Evolutionary conservation across 768 basidiomycete species (phyloP).

Genomic region (Hypholoma sublateritium): DNA sequence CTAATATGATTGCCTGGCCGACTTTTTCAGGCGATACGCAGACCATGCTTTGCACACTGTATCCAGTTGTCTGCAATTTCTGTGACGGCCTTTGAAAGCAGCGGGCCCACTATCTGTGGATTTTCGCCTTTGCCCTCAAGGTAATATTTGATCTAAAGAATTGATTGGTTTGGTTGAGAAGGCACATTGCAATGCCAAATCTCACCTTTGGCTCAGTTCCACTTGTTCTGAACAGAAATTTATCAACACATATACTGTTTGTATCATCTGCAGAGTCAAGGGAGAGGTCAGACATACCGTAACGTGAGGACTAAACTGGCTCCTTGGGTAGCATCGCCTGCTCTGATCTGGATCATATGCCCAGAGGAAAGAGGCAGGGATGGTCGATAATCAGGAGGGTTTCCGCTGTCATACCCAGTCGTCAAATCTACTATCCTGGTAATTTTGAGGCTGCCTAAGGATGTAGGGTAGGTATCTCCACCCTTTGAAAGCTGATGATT

Average conservation of each 20-base stretch:
- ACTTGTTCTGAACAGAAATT: constrained; percentile 56
- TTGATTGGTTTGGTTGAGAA: neutral
- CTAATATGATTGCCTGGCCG: neutral
- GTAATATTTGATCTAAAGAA: constrained; percentile 82
- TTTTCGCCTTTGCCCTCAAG: constrained; percentile 74
- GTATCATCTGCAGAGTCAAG: neutral
- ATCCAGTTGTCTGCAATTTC: constrained; percentile 72
- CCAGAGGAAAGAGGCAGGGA: constrained; percentile 70
- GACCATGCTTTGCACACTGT: constrained; percentile 47
- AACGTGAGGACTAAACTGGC: constrained; percentile 66
- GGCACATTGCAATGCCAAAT: neutral
- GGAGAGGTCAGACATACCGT: constrained; percentile 41
- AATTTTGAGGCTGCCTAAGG: constrained; percentile 61
- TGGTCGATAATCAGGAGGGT: constrained; percentile 65
- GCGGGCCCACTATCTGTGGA: constrained; percentile 38
- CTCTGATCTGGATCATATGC: constrained; percentile 85
- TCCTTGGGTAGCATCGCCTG: constrained; percentile 36
- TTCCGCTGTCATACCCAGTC: constrained; percentile 71
- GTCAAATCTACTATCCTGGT: constrained; percentile 75
- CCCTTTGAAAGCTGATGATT: constrained; percentile 5
- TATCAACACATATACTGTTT: neutral
- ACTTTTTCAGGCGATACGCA: constrained; percentile 15
- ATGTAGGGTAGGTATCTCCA: constrained; percentile 51
- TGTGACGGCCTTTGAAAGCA: constrained; percentile 55
- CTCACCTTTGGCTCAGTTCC: constrained; percentile 88